phyloP scores from a whole-genome alignment of 2,329 filamentous ascomycete genomes.

The Cladosporium sp. region DNA sequence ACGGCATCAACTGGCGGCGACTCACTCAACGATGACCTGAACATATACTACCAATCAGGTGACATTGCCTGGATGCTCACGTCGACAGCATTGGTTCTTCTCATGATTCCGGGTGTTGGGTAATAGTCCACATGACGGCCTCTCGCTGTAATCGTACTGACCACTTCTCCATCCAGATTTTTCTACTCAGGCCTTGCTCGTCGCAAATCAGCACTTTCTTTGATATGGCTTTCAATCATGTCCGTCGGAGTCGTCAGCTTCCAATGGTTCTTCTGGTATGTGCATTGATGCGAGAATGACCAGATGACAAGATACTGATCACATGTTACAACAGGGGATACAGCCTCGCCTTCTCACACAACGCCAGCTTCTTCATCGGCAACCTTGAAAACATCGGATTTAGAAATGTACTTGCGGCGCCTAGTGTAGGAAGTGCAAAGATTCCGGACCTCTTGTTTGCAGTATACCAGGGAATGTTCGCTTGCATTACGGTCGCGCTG shows the following conservation, averaged over 20 bases:
- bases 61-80: conserved; percentile 81
- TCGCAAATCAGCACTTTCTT: conserved; percentile 81
- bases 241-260: conserved; percentile 77
- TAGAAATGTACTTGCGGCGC: conserved; percentile 69
- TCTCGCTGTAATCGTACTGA: conserved; percentile 14
- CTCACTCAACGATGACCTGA: conserved; percentile 69
- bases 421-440: conserved; percentile 70
- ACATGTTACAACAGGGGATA: conserved; percentile 55
- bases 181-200: conserved; percentile 91
- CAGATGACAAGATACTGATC: neutral
- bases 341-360: conserved; percentile 78
- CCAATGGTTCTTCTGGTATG: conserved; percentile 88
- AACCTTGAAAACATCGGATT: conserved; percentile 79
- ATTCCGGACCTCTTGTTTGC: conserved; percentile 84
- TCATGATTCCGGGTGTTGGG: conserved; percentile 91
- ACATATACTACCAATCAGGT: conserved; percentile 83
- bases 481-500: conserved; percentile 80
- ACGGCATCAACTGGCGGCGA: conserved; percentile 65
- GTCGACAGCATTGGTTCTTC: conserved; percentile 74
- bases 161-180: conserved; percentile 55
- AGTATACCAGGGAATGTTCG: conserved; percentile 87
- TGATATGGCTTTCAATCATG: conserved; percentile 84
- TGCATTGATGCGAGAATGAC: neutral
- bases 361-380: conserved; percentile 73
- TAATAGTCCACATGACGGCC: conserved; percentile 35